Evolutionary conservation across 1,284 basidiomycete species (phyloP).

Genomic region (Ceratobasidium theobromae): DNA sequence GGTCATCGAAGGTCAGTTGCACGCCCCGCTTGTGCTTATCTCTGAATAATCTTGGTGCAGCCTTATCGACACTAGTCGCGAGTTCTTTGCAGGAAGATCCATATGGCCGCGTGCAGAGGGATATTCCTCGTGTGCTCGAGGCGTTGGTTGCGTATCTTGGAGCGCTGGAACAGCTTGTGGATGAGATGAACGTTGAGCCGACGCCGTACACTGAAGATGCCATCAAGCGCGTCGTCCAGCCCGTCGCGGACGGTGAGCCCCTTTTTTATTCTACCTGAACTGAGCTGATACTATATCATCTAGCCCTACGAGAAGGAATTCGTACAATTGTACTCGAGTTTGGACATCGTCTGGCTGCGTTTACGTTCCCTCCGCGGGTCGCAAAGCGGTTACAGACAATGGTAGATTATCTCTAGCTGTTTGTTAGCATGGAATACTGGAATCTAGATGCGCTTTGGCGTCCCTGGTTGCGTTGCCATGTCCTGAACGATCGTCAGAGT

Average conservation of each 20-base stretch:
- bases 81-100: conserved; percentile 76
- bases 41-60: conserved; percentile 46
- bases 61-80: conserved; percentile 65
- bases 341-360: conserved; percentile 69
- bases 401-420: conserved; percentile 54
- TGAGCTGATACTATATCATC: conserved; percentile 12
- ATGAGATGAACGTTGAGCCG: conserved; percentile 28
- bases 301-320: conserved; percentile 70
- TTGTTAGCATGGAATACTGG: not conserved
- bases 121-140: conserved; percentile 78
- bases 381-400: conserved; percentile 69
- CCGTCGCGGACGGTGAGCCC: conserved; percentile 60
- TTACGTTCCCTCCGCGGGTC: conserved; percentile 69
- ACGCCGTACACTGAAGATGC: conserved; percentile 28
- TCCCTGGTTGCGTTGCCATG: not conserved
- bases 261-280: not conserved
- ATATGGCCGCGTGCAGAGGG: conserved; percentile 79
- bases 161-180: conserved; percentile 62
- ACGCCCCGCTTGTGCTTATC: not conserved
- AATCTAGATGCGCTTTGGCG: not conserved
- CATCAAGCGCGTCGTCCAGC: conserved; percentile 53
- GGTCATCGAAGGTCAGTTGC: conserved; percentile 33
- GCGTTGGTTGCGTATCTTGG: conserved; percentile 66
- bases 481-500: too few species aligned
- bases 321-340: conserved; percentile 70